Conservation (phyloP, 2,329 filamentous ascomycete genomes). For the Ophiostoma tasmaniense region DNA sequence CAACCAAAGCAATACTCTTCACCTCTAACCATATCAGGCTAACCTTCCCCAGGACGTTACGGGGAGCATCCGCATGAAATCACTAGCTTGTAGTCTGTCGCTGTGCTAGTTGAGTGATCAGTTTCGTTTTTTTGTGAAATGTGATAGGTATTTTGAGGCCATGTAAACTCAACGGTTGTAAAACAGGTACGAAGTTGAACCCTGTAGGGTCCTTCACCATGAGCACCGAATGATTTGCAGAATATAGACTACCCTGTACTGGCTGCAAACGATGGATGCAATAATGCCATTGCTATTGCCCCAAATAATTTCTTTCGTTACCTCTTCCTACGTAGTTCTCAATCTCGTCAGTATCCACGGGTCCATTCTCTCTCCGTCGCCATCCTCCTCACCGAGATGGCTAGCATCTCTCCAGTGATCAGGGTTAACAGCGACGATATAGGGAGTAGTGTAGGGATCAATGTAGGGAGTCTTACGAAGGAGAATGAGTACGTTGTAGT, state of each 20-base stretch:
- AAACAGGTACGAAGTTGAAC: background rate
- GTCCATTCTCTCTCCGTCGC: background rate
- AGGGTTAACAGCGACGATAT: background rate
- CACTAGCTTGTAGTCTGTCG: background rate
- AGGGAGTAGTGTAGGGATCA: background rate
- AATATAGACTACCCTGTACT: too few species aligned
- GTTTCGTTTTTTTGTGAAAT: constrained; percentile 3
- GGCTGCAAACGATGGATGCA: background rate
- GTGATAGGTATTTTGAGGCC: background rate
- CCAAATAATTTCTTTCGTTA: background rate
- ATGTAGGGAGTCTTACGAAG: background rate
- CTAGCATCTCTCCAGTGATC: background rate
- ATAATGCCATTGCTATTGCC: background rate
- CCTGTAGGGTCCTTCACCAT: background rate
- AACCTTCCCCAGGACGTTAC: background rate
- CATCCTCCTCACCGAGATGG: background rate
- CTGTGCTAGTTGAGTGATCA: background rate
- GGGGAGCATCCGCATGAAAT: constrained; percentile 5
- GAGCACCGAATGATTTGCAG: background rate
- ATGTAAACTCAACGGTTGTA: background rate
- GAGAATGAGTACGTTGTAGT: background rate
- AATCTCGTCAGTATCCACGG: background rate
- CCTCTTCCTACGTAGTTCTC: background rate
- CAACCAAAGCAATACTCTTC: background rate
- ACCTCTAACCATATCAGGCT: background rate